phyloP scores from a whole-genome alignment of 1,284 basidiomycete species.

The Sanghuangporus weigelae region DNA sequence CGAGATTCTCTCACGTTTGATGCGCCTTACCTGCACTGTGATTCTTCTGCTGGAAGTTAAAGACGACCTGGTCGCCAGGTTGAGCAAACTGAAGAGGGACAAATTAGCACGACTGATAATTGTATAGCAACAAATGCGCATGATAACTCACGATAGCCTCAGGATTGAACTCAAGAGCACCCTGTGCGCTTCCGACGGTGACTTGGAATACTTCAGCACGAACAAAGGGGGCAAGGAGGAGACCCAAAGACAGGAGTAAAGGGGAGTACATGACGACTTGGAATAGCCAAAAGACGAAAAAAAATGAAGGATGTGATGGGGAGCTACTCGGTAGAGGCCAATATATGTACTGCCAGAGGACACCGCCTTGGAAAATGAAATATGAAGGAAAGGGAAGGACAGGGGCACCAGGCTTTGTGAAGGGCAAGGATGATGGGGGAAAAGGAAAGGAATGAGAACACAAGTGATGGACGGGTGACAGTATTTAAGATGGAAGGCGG shows the following conservation, averaged over 20 bases:
- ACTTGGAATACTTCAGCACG: conserved; percentile 44
- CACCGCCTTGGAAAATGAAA: conserved; percentile 17
- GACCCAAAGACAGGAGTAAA: conserved; percentile 36
- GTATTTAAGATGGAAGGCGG: not conserved
- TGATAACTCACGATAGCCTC: conserved; percentile 44
- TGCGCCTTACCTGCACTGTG: conserved; percentile 34
- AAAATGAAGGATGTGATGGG: conserved; percentile 21
- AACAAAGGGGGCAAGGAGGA: conserved; percentile 42
- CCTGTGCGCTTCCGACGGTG: conserved; percentile 45
- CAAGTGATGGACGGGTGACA: conserved; percentile 18
- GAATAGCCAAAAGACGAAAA: conserved; percentile 31
- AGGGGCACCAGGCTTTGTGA: conserved; percentile 19
- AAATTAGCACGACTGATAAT: not conserved
- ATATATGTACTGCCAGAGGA: conserved; percentile 23
- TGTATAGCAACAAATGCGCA: not conserved
- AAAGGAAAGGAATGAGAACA: conserved; percentile 22
- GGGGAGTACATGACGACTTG: conserved; percentile 37
- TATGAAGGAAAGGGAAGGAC: conserved; percentile 20
- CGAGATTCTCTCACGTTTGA: not conserved
- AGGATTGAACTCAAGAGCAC: conserved; percentile 40
- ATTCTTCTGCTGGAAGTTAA: conserved; percentile 51
- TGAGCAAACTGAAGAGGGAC: conserved; percentile 34
- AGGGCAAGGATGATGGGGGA: conserved; percentile 9
- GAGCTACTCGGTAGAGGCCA: conserved; percentile 2
- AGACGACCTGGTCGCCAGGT: conserved; percentile 53